These are phyloP conservation scores for Myrica gale DNA, from an alignment of 306 rosid species.

Conservation along the genomic window DNA sequence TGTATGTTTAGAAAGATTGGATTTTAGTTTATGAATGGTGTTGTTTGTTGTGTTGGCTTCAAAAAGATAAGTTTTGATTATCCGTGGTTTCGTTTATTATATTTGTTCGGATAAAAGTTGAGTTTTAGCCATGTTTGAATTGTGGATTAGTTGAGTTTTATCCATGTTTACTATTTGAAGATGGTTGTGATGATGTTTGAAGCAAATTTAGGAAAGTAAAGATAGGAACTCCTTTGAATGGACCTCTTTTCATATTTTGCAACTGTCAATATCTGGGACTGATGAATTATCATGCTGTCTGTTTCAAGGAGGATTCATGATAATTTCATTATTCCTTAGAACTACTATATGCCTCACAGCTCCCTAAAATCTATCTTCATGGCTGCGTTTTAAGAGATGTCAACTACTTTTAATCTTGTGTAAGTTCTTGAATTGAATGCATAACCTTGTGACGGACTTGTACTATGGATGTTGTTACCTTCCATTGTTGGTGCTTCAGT, in stretches of 20 bases:
- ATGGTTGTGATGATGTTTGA: background rate
- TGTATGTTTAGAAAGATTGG: too few relatives aligned
- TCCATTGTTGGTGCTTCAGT: background rate
- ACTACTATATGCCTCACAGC: too few relatives aligned
- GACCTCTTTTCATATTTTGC: background rate
- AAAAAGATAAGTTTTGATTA: background rate
- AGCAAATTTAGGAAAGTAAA: background rate
- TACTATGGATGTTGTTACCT: background rate
- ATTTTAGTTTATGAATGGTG: background rate
- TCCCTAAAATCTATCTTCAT: background rate
- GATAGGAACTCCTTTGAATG: background rate
- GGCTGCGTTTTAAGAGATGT: background rate
- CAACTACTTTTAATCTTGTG: background rate
- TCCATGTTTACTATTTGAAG: too few relatives aligned
- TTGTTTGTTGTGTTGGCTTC: background rate
- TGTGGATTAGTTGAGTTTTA: background rate
- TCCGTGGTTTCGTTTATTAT: background rate
- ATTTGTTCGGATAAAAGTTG: background rate
- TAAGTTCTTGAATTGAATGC: background rate
- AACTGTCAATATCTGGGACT: slow-evolving; percentile 6
- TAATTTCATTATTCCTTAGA: background rate
- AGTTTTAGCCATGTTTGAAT: background rate
- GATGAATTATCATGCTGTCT: background rate
- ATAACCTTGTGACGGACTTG: slow-evolving; percentile 2
- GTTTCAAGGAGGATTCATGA: background rate